phyloP scores from a whole-genome alignment of 441 rosid genomes.

The Eruca vesicaria region DNA sequence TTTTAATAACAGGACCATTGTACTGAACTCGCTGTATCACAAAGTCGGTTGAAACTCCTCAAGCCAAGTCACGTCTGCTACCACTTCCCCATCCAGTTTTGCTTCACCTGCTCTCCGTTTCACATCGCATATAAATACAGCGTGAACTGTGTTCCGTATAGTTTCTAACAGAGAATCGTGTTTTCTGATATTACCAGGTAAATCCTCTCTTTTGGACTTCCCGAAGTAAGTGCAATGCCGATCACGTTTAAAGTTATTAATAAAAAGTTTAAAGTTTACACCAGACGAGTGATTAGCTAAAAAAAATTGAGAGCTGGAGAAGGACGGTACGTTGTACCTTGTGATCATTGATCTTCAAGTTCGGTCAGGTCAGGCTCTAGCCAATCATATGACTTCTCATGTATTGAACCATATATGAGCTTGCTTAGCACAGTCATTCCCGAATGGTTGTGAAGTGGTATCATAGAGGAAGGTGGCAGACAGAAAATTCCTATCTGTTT shows the following conservation, averaged over 20 bases:
- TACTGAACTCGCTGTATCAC: slow-evolving; percentile 54
- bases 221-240: slow-evolving; percentile 63
- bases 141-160: neutral
- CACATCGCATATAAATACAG: neutral
- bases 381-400: slow-evolving; percentile 84
- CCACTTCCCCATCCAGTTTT: slow-evolving; percentile 45
- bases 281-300: neutral
- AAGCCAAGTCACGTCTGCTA: slow-evolving; percentile 50
- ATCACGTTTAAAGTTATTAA: too few relatives aligned
- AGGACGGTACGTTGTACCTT: slow-evolving; percentile 44
- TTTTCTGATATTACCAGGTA: too few relatives aligned
- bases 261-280: neutral
- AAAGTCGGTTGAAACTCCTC: slow-evolving; percentile 67
- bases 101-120: slow-evolving; percentile 43
- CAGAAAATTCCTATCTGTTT: slow-evolving; percentile 94
- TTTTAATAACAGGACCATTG: slow-evolving; percentile 64
- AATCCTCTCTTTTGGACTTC: slow-evolving; percentile 46
- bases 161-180: too few relatives aligned
- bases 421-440: slow-evolving; percentile 97
- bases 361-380: slow-evolving; percentile 48
- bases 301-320: neutral
- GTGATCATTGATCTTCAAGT: slow-evolving; percentile 48
- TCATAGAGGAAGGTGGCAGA: slow-evolving; percentile 89
- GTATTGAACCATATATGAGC: slow-evolving; percentile 80
- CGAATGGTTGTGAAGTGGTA: slow-evolving; percentile 97